These are phyloP conservation scores for Blepharisma japonicum DNA, from an alignment of 73 alveolate genomes.

Conservation along the genomic window DNA sequence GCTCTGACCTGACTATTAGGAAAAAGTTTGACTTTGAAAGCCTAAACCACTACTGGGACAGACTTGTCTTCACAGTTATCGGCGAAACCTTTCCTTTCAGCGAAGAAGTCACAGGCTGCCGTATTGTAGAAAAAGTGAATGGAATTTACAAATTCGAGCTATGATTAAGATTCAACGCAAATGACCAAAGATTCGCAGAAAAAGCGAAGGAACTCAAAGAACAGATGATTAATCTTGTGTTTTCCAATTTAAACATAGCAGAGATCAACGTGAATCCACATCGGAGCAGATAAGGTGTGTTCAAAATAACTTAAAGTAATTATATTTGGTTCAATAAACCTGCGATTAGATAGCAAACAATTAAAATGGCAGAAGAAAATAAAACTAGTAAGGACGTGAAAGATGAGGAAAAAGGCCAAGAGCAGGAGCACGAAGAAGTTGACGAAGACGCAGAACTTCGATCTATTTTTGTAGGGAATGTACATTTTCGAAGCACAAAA, in stretches of 20 bases:
- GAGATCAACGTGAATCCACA: no score
- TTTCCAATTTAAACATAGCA: no score
- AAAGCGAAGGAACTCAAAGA: constrained; percentile 4
- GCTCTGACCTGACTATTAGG: constrained; percentile 20
- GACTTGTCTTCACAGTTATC: neutral
- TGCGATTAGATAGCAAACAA: no score
- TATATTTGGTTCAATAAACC: no score
- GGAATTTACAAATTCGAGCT: constrained; percentile 9
- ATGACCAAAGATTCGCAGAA: neutral
- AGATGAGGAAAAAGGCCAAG: neutral
- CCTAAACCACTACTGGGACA: neutral
- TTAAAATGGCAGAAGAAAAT: no score
- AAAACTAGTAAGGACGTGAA: no score
- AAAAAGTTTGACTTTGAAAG: neutral
- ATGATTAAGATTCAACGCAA: constrained; percentile 8
- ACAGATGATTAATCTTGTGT: no score
- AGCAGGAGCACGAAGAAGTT: constrained; percentile 17
- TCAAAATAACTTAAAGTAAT: no score
- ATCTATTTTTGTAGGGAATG: constrained; percentile 61
- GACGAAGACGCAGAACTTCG: constrained; percentile 46
- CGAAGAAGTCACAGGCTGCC: constrained; percentile 25
- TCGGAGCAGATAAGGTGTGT: no score
- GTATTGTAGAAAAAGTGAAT: constrained; percentile 25
- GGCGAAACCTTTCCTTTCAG: constrained; percentile 30
- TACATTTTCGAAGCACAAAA: constrained; percentile 53